Evolutionary conservation across 345 rosid genomes (phyloP), one percentile per base, ranked within the genome.

Genomic region (Leavenworthia alabamica): DNA sequence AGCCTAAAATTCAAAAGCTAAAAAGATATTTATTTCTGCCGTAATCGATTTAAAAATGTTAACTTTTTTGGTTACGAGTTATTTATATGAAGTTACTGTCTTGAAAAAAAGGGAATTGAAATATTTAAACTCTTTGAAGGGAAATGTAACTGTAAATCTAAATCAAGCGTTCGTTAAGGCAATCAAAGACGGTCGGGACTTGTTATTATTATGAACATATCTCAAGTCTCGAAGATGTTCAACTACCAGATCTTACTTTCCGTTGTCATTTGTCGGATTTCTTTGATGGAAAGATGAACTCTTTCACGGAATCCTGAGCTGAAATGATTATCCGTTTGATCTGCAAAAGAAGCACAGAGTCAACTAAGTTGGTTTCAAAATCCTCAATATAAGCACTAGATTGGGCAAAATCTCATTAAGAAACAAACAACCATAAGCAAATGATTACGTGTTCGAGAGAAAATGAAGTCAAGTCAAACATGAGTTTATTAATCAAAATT

Each of bases 321-420:
- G 86, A 82, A 40, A 63, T 37, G 66, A 90, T 84, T 19, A 75
- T 80, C 66, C 67, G 75, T 72, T 81, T 88, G 50, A 90, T 67
- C 97, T 88, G 97, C 67, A 67, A 69, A 68, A 43, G 15, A 29
- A 41, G 6, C 64, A 35, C 1, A 28, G 32, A 56, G 41, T 31
- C n/a, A 0, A 33, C n/a, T 3, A 33, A 33, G 12, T 7, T 32
- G 33, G 44, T 10, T 33, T 5, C 13, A 33, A 1, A 1, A 10
- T 11, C 39, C 13, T 0, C 4, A 33, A 23, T 23, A 23, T 4
- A 23, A 23, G 27, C 27, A 24, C 6, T 24, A 24, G 27, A 24
- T 24, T 24, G 6, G 27, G 27, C 27, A 3, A 3, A 33, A 33
- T 10, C 1, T 33, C n/a, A 33, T 33, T 3, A 3, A 33, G 37